Evolutionary conservation across 306 rosid species (phyloP).

Genomic region (Quercus dentata): DNA sequence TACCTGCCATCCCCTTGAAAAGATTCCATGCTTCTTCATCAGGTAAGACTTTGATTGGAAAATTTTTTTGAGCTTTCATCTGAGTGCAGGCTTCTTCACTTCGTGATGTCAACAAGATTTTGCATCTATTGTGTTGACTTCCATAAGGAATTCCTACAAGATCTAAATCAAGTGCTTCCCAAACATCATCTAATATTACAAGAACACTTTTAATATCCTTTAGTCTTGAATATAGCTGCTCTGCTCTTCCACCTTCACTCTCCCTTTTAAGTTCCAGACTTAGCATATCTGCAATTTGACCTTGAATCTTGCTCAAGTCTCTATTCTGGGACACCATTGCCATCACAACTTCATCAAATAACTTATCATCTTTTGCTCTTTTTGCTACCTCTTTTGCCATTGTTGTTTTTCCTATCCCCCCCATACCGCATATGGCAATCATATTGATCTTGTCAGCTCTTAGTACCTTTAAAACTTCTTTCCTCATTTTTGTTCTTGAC

Average conservation of each 20-base stretch:
- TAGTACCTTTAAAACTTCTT: background rate
- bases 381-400: slow-evolving; percentile 6
- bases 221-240: background rate
- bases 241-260: no score
- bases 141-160: slow-evolving; percentile 18
- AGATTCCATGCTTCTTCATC: slow-evolving; percentile 19
- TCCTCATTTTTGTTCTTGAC: background rate
- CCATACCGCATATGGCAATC: slow-evolving; percentile 26
- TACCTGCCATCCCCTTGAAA: slow-evolving; percentile 8
- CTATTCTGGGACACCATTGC: slow-evolving; percentile 16
- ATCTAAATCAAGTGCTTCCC: slow-evolving; percentile 28
- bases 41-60: background rate
- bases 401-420: slow-evolving; percentile 28
- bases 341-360: background rate
- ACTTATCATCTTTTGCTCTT: background rate
- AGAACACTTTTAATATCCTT: background rate
- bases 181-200: slow-evolving; percentile 39
- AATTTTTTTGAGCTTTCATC: slow-evolving; percentile 16
- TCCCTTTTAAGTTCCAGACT: background rate
- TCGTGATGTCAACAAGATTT: slow-evolving; percentile 36
- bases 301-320: slow-evolving; percentile 7
- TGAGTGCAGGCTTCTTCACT: background rate
- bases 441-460: slow-evolving; percentile 6
- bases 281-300: slow-evolving; percentile 6
- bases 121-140: slow-evolving; percentile 16